A percentile compares a stretch with the other conserved stretches of the same genome.
These are phyloP conservation scores for Talaromyces adpressus DNA, from an alignment of 495 filamentous ascomycete genomes.

Conservation along the genomic window DNA sequence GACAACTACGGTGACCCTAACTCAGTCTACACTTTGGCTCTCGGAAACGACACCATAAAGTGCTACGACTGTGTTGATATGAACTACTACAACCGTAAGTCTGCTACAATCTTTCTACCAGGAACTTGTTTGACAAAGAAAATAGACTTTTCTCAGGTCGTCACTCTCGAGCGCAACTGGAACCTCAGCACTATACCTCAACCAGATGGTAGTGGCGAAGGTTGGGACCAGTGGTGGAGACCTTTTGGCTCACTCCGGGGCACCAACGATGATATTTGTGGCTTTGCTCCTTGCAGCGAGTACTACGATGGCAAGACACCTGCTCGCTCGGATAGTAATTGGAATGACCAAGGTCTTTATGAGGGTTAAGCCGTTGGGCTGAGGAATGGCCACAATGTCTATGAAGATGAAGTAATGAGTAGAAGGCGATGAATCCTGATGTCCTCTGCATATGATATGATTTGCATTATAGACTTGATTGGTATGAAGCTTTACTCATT, in stretches of 20 bases:
- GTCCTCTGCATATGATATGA: no score
- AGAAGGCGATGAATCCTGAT: no score
- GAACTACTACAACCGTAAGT: slow-evolving; percentile 13
- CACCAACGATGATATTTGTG: background rate
- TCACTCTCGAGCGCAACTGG: slow-evolving; percentile 13
- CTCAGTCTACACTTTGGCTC: slow-evolving; percentile 9
- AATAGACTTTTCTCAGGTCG: slow-evolving; percentile 10
- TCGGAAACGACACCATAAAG: slow-evolving; percentile 9
- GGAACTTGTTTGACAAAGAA: no score
- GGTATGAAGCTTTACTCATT: no score
- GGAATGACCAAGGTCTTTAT: background rate
- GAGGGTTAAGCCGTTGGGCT: no score
- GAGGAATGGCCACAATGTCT: no score
- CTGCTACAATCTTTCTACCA: no score
- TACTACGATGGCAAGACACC: slow-evolving; percentile 5
- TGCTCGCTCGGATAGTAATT: background rate
- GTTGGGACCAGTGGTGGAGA: slow-evolving; percentile 15
- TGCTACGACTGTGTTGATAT: slow-evolving; percentile 10
- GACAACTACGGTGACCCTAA: slow-evolving; percentile 17
- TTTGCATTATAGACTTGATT: no score
- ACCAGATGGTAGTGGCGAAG: background rate
- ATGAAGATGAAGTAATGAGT: no score
- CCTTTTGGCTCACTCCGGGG: slow-evolving; percentile 8
- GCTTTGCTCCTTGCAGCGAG: background rate
- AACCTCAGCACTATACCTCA: slow-evolving; percentile 7